Evolutionary conservation across 768 basidiomycete species (phyloP).

Genomic region (Panaeolus cyanescens): DNA sequence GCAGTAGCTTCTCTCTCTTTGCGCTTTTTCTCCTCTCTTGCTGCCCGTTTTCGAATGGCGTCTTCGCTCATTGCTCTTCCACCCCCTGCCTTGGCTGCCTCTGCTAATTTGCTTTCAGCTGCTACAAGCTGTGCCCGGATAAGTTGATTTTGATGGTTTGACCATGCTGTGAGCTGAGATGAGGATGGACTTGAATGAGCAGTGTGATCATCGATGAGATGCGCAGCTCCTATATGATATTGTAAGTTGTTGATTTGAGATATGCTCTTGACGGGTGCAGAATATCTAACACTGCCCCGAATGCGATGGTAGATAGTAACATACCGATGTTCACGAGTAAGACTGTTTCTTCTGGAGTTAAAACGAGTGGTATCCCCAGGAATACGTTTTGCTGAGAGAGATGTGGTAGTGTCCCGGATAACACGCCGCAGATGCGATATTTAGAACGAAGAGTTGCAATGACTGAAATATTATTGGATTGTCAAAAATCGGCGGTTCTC

Average conservation of each 20-base stretch:
- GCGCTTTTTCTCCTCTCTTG: slow-evolving; percentile 53
- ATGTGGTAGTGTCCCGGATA: slow-evolving; percentile 91
- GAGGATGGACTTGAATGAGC: slow-evolving; percentile 55
- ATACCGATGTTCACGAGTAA: slow-evolving; percentile 82
- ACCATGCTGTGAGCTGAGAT: slow-evolving; percentile 55
- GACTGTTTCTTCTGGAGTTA: slow-evolving; percentile 92
- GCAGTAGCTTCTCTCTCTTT: slow-evolving; percentile 13
- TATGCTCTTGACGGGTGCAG: background rate
- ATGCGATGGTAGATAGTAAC: slow-evolving; percentile 16
- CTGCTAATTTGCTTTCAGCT: slow-evolving; percentile 42
- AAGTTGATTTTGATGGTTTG: slow-evolving; percentile 44
- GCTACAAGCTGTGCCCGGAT: slow-evolving; percentile 50
- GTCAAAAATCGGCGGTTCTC: no score
- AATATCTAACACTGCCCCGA: background rate
- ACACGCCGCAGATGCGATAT: slow-evolving; percentile 81
- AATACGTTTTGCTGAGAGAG: slow-evolving; percentile 97
- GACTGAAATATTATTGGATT: no score
- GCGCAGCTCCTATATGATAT: slow-evolving; percentile 61
- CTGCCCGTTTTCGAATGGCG: slow-evolving; percentile 71
- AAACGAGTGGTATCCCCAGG: slow-evolving; percentile 84
- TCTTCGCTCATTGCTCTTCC: slow-evolving; percentile 55
- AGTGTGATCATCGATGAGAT: slow-evolving; percentile 70
- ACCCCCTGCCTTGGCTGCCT: slow-evolving; percentile 42
- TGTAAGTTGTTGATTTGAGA: slow-evolving; percentile 11
- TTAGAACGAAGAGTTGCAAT: slow-evolving; percentile 77